Percentiles rank a stretch among this genome's conserved stretches.
Conservation (phyloP, 2,329 filamentous ascomycete genomes). For the Ceratocystis variospora region DNA sequence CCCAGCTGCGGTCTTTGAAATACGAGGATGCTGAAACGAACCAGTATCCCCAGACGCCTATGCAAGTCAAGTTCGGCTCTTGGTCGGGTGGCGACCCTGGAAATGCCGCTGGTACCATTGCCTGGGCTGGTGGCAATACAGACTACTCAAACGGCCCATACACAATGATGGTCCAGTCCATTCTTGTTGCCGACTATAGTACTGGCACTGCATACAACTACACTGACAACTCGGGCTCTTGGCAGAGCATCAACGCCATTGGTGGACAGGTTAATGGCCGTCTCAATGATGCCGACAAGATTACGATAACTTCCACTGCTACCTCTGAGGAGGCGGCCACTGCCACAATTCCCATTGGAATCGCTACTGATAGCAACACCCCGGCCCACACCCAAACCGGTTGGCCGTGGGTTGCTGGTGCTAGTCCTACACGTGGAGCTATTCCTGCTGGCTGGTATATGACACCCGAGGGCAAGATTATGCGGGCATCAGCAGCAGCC, state of each 20-base stretch:
- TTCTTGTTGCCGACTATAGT: constrained; percentile 79
- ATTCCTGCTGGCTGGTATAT: constrained; percentile 74
- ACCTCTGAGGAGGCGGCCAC: constrained; percentile 50
- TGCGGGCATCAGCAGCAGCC: constrained; percentile 50
- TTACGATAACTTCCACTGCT: constrained; percentile 35
- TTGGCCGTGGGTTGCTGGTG: constrained; percentile 53
- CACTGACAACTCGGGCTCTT: constrained; percentile 60
- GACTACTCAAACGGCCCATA: constrained; percentile 76
- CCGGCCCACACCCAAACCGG: constrained; percentile 44
- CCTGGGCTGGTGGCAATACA: constrained; percentile 76
- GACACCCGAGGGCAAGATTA: constrained; percentile 62
- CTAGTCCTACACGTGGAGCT: constrained; percentile 38
- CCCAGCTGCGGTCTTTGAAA: constrained; percentile 60
- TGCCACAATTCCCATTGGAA: constrained; percentile 56
- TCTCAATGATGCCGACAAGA: constrained; percentile 38
- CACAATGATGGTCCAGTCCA: constrained; percentile 65
- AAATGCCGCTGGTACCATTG: constrained; percentile 69
- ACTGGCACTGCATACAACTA: constrained; percentile 79
- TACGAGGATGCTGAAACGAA: constrained; percentile 51
- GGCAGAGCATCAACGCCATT: constrained; percentile 69
- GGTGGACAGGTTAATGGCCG: constrained; percentile 64
- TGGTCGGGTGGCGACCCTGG: constrained; percentile 83
- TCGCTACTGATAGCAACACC: constrained; percentile 42
- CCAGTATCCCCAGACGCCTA: constrained; percentile 90
- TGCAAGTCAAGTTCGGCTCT: constrained; percentile 81